A percentile compares a stretch with the other conserved stretches of the same genome.
Evolutionary conservation across 805 yeast species (phyloP).

Genomic region (Ascoidea tarda): DNA sequence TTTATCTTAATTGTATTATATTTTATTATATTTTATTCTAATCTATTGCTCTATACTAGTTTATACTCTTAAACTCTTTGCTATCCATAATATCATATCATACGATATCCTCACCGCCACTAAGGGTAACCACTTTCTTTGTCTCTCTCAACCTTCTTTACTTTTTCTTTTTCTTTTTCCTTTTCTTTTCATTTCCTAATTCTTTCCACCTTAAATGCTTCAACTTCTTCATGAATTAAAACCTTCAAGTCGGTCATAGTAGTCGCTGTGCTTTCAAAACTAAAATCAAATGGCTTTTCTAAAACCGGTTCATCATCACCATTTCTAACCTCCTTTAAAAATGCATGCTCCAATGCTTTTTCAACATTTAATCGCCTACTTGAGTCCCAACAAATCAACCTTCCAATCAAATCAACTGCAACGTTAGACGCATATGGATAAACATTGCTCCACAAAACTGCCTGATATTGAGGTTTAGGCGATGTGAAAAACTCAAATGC

Average conservation of each 20-base stretch:
- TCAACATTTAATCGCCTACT: slow-evolving; percentile 37
- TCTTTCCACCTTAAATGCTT: slow-evolving; percentile 26
- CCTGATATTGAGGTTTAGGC: slow-evolving; percentile 27
- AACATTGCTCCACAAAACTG: slow-evolving; percentile 33
- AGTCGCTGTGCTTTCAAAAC: slow-evolving; percentile 37
- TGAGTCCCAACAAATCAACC: slow-evolving; percentile 54
- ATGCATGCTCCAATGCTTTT: slow-evolving; percentile 43
- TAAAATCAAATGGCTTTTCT: slow-evolving; percentile 41
- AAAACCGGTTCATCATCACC: slow-evolving; percentile 41
- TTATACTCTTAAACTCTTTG: no score
- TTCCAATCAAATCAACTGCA: slow-evolving; percentile 38
- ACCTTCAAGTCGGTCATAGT: slow-evolving; percentile 31
- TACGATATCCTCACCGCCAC: no score
- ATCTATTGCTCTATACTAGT: no score
- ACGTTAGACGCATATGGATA: slow-evolving; percentile 47
- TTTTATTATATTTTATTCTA: no score
- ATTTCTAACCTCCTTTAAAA: slow-evolving; percentile 38
- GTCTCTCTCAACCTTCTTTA: no score
- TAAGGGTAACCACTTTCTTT: no score
- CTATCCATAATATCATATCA: no score
- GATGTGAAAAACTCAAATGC: slow-evolving; percentile 30
- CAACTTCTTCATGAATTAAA: slow-evolving; percentile 38
- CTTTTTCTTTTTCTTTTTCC: no score
- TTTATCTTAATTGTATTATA: no score
- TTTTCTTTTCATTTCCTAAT: slow-evolving; percentile 6